Base-by-base conservation (phyloP, 345 rosid genomes). In the Hibiscus tridactylites region DNA sequence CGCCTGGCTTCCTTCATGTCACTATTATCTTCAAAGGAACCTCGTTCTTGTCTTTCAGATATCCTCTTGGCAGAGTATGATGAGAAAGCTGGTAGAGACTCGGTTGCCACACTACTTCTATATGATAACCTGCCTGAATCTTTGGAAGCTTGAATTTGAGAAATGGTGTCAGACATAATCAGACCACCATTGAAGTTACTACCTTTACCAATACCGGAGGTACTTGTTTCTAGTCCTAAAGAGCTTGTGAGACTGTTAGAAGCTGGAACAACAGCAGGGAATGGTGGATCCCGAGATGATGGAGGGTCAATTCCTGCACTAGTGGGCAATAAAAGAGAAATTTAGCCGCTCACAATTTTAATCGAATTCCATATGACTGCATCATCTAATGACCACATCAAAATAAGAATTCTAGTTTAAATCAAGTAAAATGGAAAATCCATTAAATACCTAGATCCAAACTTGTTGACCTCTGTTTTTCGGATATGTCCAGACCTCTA, bases 281-380 rank as follows among this genome's bases (percentile, higher is more conserved):
- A 89, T 65, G 93, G 93, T 71, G 97, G 97, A 85, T 95, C 93
- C 78, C 94, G 97, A 80, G 98, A 89, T 42, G 99, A 95, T 88
- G 99, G 97, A 92, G 97, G 88, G 91, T 91, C 96, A 85, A 94
- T 93, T 87, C 97, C 99, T 95, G 96, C 92, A 83, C 97, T 92
- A 95, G 89, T 92, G 87, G 81, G 74, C 85, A 82, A 85, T 58
- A 81, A 82, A 72, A 72, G 73, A 77, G 75, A 74, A 83, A 83
- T 71, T 90, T 81, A 90, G 92, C 91, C 77, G 77, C 77, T 84
- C 90, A 81, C 67, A 70, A 65, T 74, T 50, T 42, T 26, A 78
- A 78, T n/a, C 29, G 47, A 71, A 19, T 66, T 49, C 71, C 54
- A 29, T 52, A 56, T 21, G 52, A 19, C 35, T 33, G 26, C 65